These are phyloP conservation scores for Pseudocercospora ulei DNA, from an alignment of 2,329 filamentous ascomycete species.

Conservation along the genomic window DNA sequence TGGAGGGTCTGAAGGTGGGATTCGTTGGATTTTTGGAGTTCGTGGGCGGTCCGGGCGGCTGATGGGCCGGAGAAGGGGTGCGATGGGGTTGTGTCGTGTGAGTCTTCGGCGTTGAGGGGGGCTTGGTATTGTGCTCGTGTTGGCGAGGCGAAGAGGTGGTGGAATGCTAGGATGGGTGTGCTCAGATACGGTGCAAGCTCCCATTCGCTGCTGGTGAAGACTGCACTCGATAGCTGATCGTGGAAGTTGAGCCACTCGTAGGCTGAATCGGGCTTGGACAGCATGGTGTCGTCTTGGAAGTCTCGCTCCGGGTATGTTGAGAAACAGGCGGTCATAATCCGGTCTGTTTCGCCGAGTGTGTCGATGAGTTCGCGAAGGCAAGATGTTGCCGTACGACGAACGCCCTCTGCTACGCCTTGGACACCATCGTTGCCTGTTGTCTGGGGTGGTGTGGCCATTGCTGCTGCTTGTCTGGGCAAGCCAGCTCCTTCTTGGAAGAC, in stretches of 20 bases:
- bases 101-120: constrained; percentile 39
- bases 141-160: constrained; percentile 76
- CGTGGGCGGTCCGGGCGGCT: constrained; percentile 71
- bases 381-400: constrained; percentile 62
- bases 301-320: constrained; percentile 73
- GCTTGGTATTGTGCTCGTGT: constrained; percentile 41
- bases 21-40: constrained; percentile 69
- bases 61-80: constrained; percentile 71
- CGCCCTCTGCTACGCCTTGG: constrained; percentile 61
- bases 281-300: constrained; percentile 84
- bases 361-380: constrained; percentile 67
- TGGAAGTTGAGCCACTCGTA: constrained; percentile 97
- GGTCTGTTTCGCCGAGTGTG: constrained; percentile 66
- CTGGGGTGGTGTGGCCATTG: constrained; percentile 21
- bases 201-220: constrained; percentile 84
- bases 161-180: constrained; percentile 79
- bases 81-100: constrained; percentile 25
- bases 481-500: constrained; percentile 71
- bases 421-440: constrained; percentile 23
- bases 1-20: constrained; percentile 66
- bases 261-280: constrained; percentile 74
- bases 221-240: constrained; percentile 65
- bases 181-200: constrained; percentile 80
- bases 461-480: constrained; percentile 49
- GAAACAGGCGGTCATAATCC: constrained; percentile 75